phyloP scores from a whole-genome alignment of 257 asterid genomes.

The Solanum habrochaites region DNA sequence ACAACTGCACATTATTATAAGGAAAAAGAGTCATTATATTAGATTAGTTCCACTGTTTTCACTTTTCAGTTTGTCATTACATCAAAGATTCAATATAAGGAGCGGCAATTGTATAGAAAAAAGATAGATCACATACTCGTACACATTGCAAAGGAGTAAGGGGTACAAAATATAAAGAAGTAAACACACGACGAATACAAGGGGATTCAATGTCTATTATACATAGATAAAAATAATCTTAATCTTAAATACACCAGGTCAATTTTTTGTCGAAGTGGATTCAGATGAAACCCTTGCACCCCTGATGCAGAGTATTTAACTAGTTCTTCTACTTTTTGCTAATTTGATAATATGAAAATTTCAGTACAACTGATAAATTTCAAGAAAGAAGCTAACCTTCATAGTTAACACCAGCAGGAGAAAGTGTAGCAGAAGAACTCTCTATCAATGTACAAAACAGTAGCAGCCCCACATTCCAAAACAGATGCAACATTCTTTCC shows the following conservation, averaged over 20 bases:
- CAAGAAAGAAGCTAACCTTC: constrained; percentile 54
- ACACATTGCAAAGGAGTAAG: not conserved
- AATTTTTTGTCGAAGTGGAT: not conserved
- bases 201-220: not conserved
- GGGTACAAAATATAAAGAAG: not conserved
- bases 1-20: constrained; percentile 46
- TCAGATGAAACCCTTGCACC: not conserved
- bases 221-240: too few species aligned
- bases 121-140: not conserved
- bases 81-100: not conserved
- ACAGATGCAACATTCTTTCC: constrained; percentile 32
- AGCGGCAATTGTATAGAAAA: not conserved
- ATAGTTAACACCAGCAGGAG: constrained; percentile 93
- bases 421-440: constrained; percentile 65
- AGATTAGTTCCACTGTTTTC: not conserved
- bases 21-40: not conserved
- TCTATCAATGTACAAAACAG: constrained; percentile 30
- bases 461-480: constrained; percentile 33
- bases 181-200: not conserved
- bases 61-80: not conserved
- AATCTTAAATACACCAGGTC: not conserved
- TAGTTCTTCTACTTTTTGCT: not conserved
- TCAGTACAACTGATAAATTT: not conserved
- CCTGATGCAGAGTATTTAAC: not conserved
- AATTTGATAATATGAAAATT: not conserved